Conservation (phyloP, 1,139 yeast genomes). For the Yamadazyma oceani region DNA sequence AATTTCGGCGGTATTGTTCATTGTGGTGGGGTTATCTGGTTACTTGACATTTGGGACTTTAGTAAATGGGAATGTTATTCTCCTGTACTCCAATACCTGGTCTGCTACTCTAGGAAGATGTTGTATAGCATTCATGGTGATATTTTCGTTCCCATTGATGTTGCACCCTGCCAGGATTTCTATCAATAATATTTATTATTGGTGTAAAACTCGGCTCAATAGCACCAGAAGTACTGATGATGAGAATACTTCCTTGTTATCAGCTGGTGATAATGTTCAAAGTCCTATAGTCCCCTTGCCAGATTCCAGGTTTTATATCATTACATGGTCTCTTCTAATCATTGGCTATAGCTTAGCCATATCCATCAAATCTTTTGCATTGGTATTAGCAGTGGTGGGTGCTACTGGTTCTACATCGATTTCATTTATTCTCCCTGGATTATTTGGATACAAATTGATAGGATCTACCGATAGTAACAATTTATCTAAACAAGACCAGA, state of each 20-base stretch:
- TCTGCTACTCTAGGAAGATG: conserved; percentile 66
- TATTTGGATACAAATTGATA: conserved; percentile 53
- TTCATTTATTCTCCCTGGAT: conserved; percentile 58
- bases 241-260: conserved; percentile 6
- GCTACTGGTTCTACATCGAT: conserved; percentile 64
- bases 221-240: conserved; percentile 3
- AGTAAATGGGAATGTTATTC: conserved; percentile 74
- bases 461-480: conserved; percentile 29
- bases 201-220: conserved; percentile 23
- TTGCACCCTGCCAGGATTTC: conserved; percentile 91
- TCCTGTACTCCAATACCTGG: conserved; percentile 56
- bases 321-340: conserved; percentile 47
- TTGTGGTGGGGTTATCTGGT: conserved; percentile 43
- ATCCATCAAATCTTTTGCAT: conserved; percentile 51
- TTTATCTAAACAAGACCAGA: conserved; percentile 22
- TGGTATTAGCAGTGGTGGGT: conserved; percentile 57
- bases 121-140: conserved; percentile 77
- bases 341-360: conserved; percentile 47
- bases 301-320: conserved; percentile 39
- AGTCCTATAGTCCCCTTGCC: conserved; percentile 52
- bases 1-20: conserved; percentile 33
- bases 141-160: conserved; percentile 88
- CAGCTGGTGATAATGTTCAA: conserved; percentile 13
- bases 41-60: conserved; percentile 45
- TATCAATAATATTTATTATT: conserved; percentile 67